Evolutionary conservation across 139 green algal genomes (phyloP), one percentile per base, ranked within the genome.

Genomic region (Haematococcus lacustris): DNA sequence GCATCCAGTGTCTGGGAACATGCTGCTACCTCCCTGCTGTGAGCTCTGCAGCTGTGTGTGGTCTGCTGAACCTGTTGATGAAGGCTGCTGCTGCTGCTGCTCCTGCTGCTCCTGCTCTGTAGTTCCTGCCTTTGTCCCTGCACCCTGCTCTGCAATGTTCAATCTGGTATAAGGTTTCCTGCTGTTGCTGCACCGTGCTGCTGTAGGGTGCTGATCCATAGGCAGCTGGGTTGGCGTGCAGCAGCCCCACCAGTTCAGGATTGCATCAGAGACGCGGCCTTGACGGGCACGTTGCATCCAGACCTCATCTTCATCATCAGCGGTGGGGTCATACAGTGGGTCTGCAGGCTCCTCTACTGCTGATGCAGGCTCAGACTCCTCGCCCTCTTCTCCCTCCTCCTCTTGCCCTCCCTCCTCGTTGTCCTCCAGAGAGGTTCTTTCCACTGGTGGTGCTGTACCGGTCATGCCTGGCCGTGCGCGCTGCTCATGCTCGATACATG

Each of bases 21-120:
- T n/a, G n/a, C n/a, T n/a, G n/a, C n/a, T n/a, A n/a, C n/a, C n/a
- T n/a, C n/a, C n/a, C n/a, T n/a, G n/a, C n/a, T n/a, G n/a, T n/a
- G n/a, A n/a, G n/a, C n/a, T n/a, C n/a, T n/a, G n/a, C 53, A 70
- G 75, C 80, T 88, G 73, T 92, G 91, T 70, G 81, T 87, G 2
- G 87, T 82, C 65, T 92, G 89, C 87, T 92, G 88, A 30, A 87
- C 87, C 0, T 87, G n/a, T n/a, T n/a, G n/a, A n/a, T n/a, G n/a
- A n/a, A n/a, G n/a, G n/a, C n/a, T n/a, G n/a, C n/a, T n/a, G 72
- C 62, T 83, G 92, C 67, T 90, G 83, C 38, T 74, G 57, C 0
- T 84, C 70, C 39, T 81, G 79, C 33, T 78, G 62, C 3, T 72
- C 79, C 51, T 92, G 87, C 68, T 85, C 87, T 92, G 66, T 92